phyloP scores from a whole-genome alignment of 1,284 basidiomycete genomes.

The Ganoderma lingzhi region DNA sequence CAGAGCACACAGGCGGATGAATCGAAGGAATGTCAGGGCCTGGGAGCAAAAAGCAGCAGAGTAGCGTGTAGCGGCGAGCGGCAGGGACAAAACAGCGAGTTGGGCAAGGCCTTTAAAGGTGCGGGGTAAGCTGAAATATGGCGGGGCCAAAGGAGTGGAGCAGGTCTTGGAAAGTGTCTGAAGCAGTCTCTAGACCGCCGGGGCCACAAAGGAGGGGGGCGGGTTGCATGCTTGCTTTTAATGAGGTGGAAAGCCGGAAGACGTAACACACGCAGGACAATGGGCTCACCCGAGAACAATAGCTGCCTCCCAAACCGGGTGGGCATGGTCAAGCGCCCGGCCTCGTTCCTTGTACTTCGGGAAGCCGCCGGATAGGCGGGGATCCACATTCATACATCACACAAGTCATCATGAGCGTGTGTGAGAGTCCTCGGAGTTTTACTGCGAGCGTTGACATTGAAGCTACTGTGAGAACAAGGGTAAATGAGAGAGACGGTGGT shows the following conservation, averaged over 20 bases:
- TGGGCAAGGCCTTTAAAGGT: constrained; percentile 22
- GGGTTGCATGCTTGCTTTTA: constrained; percentile 27
- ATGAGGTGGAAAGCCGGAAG: constrained; percentile 18
- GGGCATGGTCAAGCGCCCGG: constrained; percentile 5
- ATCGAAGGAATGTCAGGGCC: constrained; percentile 21
- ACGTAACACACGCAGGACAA: constrained; percentile 31
- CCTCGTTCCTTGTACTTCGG: constrained; percentile 15
- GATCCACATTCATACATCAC: not conserved
- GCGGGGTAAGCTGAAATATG: constrained; percentile 11
- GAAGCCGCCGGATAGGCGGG: not conserved
- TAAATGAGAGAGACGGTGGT: not conserved
- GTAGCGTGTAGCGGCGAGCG: constrained; percentile 1
- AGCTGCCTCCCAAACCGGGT: constrained; percentile 12
- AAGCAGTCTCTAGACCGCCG: constrained; percentile 37
- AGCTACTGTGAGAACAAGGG: not conserved
- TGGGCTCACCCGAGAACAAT: constrained; percentile 32
- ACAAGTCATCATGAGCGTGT: not conserved
- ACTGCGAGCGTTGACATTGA: not conserved
- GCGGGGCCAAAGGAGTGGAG: constrained; percentile 19
- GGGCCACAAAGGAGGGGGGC: constrained; percentile 32
- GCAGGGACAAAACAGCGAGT: not conserved
- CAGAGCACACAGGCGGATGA: constrained; percentile 19
- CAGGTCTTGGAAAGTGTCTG: constrained; percentile 27
- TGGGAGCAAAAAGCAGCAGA: constrained; percentile 4
- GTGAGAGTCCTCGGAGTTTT: not conserved